A percentile compares a stretch with the other conserved stretches of the same genome.
Conservation (phyloP, 169 alveolate species). For the Fabrea salina region DNA sequence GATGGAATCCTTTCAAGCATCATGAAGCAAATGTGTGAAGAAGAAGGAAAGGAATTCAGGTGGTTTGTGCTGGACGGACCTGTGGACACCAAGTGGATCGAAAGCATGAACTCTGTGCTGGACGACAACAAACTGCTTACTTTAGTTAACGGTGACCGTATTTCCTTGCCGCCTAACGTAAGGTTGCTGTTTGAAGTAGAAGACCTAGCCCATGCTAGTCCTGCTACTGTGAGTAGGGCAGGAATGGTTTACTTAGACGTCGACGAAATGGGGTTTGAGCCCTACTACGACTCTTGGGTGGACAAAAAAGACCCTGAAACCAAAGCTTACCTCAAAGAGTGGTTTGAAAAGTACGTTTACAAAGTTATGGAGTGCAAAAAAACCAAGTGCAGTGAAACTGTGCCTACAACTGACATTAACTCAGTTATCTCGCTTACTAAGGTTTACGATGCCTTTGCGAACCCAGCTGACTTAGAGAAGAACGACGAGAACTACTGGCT, state of each 20-base stretch:
- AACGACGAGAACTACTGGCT: constrained; percentile 57
- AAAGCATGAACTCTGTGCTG: constrained; percentile 86
- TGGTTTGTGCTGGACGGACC: constrained; percentile 91
- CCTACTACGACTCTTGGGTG: constrained; percentile 85
- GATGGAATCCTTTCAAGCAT: constrained; percentile 84
- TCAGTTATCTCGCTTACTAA: constrained; percentile 80
- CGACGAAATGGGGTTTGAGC: constrained; percentile 83
- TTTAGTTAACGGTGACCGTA: constrained; percentile 85
- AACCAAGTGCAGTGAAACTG: constrained; percentile 79
- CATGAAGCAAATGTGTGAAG: constrained; percentile 70
- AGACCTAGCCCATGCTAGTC: constrained; percentile 83
- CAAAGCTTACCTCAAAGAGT: constrained; percentile 63
- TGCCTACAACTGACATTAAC: constrained; percentile 82
- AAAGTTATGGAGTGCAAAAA: constrained; percentile 66
- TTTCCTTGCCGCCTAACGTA: constrained; percentile 84
- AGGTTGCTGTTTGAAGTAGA: constrained; percentile 85
- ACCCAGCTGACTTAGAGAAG: constrained; percentile 56
- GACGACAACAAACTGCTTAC: constrained; percentile 85
- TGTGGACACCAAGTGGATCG: constrained; percentile 90
- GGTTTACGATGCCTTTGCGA: constrained; percentile 80
- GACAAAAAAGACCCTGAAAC: constrained; percentile 66
- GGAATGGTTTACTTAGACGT: constrained; percentile 92
- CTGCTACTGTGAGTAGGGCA: constrained; percentile 89
- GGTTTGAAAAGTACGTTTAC: constrained; percentile 80
- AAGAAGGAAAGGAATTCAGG: constrained; percentile 70